Conservation (phyloP, 345 rosid species). For the Streptanthus diversifolius region DNA sequence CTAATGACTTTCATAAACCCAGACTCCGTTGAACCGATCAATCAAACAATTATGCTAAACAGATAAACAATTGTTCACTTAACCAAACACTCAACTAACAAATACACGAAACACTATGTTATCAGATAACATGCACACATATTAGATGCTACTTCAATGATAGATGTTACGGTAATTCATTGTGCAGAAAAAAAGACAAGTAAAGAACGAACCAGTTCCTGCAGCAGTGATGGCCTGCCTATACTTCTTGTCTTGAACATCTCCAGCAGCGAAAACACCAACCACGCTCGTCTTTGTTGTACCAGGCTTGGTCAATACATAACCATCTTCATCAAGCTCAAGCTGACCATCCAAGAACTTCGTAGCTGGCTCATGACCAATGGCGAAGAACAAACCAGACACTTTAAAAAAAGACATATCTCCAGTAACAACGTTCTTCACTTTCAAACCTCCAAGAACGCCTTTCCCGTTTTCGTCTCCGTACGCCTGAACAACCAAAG, state of each 20-base stretch:
- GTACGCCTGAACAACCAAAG: conserved; percentile 66
- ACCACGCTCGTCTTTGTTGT: conserved; percentile 75
- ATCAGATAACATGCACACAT: not conserved
- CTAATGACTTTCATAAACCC: not conserved
- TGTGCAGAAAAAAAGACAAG: not conserved
- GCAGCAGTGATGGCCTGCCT: conserved; percentile 97
- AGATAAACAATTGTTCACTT: not conserved
- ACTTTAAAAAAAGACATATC: conserved; percentile 68
- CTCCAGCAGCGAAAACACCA: conserved; percentile 96
- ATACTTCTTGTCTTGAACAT: conserved; percentile 99
- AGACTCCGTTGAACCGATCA: not conserved
- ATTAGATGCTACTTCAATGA: not conserved
- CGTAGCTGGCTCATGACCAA: conserved; percentile 97
- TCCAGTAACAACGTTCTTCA: conserved; percentile 70
- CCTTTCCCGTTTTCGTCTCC: conserved; percentile 46
- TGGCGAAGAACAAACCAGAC: conserved; percentile 86
- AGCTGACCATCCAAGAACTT: conserved; percentile 88
- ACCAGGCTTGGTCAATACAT: conserved; percentile 72
- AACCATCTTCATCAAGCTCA: conserved; percentile 78
- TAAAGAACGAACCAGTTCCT: conserved; percentile 61
- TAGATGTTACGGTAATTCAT: no score
- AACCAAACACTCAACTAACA: not conserved
- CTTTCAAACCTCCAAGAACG: conserved; percentile 66
- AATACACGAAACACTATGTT: not conserved
- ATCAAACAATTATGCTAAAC: not conserved